Conservation (phyloP, 805 yeast genomes). For the Isabelozyma heimii region DNA sequence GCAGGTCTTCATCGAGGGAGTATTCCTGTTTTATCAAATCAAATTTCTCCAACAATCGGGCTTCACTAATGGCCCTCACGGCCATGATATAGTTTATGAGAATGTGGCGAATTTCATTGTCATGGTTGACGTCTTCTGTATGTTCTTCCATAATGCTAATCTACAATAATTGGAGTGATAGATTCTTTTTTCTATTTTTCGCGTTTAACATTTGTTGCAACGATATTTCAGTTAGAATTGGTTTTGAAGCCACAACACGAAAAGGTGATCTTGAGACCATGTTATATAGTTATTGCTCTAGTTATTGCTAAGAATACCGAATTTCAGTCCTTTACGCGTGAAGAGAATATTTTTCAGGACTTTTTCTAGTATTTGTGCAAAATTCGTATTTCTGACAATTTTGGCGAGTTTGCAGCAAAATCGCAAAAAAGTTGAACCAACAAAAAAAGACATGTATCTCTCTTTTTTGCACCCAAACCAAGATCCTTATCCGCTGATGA, state of each 20-base stretch:
- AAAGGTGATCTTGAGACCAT: too few relatives aligned
- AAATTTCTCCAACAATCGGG: slow-evolving; percentile 20
- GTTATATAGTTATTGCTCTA: too few relatives aligned
- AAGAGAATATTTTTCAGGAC: too few relatives aligned
- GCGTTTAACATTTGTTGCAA: background rate
- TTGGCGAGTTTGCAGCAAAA: background rate
- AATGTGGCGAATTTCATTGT: slow-evolving; percentile 11
- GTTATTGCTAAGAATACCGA: too few relatives aligned
- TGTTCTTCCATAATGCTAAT: background rate
- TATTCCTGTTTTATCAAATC: slow-evolving; percentile 8
- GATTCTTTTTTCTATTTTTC: background rate
- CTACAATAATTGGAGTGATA: background rate
- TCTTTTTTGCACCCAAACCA: background rate
- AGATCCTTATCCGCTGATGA: background rate
- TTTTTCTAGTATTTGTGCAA: too few relatives aligned
- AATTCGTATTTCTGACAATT: background rate
- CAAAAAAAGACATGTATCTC: background rate
- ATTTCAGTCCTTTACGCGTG: too few relatives aligned
- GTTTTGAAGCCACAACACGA: too few relatives aligned
- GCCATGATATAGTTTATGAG: slow-evolving; percentile 31
- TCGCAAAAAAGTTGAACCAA: background rate
- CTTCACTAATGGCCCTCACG: slow-evolving; percentile 16
- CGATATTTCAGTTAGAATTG: too few relatives aligned
- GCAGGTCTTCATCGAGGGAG: background rate
- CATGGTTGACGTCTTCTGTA: background rate